phyloP scores from a whole-genome alignment of 1,284 basidiomycete genomes.

The Sanghuangporus baumii region DNA sequence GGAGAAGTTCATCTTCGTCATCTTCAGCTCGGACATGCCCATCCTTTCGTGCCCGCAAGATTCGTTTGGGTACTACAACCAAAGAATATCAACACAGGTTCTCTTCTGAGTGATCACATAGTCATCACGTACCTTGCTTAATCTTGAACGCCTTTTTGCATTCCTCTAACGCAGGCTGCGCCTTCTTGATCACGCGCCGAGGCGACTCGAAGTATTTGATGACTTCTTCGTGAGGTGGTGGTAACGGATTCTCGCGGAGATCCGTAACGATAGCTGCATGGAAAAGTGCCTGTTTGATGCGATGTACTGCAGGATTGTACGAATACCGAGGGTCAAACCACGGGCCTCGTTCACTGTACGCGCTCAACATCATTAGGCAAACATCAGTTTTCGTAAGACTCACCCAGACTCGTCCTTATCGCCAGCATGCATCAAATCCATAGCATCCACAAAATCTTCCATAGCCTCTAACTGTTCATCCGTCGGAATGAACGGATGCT shows the following conservation, averaged over 20 bases:
- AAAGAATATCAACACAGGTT: neutral
- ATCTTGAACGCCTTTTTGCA: slow-evolving; percentile 68
- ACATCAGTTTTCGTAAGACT: slow-evolving; percentile 17
- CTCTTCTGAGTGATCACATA: neutral
- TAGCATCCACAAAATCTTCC: slow-evolving; percentile 80
- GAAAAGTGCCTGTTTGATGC: slow-evolving; percentile 88
- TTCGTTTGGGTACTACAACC: slow-evolving; percentile 52
- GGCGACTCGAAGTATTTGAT: slow-evolving; percentile 83
- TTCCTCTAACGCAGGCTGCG: slow-evolving; percentile 49
- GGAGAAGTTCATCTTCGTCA: slow-evolving; percentile 57
- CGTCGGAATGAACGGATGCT: slow-evolving; percentile 83
- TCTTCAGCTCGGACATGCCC: slow-evolving; percentile 55
- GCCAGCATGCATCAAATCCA: slow-evolving; percentile 78
- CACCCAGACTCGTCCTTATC: slow-evolving; percentile 70
- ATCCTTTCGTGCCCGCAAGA: slow-evolving; percentile 45
- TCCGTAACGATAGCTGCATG: slow-evolving; percentile 78
- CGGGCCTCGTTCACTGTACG: slow-evolving; percentile 33
- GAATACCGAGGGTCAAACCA: slow-evolving; percentile 81
- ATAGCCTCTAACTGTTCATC: slow-evolving; percentile 73
- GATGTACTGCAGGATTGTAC: slow-evolving; percentile 88
- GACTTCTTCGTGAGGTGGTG: slow-evolving; percentile 81
- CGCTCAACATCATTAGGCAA: slow-evolving; percentile 32
- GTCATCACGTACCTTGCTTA: slow-evolving; percentile 49
- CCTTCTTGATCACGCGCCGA: slow-evolving; percentile 53
- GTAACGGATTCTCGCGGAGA: slow-evolving; percentile 67